Evolutionary conservation across 1,284 basidiomycete species (phyloP), one percentile per base, ranked within the genome.

Genomic region (Trichosporon asahii): DNA sequence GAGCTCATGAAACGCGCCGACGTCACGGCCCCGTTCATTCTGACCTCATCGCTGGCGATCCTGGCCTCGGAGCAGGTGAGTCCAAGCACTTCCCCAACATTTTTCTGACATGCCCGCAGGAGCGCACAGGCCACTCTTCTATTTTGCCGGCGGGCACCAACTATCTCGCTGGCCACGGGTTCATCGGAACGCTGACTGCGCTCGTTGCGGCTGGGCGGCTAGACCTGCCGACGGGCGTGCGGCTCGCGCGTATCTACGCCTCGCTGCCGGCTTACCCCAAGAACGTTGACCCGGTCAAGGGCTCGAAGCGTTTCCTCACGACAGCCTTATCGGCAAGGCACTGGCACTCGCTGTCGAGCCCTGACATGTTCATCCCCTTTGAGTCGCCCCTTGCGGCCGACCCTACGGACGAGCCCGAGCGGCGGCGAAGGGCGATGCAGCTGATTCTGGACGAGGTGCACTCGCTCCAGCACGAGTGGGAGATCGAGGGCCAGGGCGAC

Each of bases 91-190:
- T 33, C 35, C 33, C 66, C 57, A 64, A 29, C 35, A 57, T 49
- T 57, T 23, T 67, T 21, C 65, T 66, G 29, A 66, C 65, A 14
- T 27, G 15, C 15, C 57, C 46, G 9, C 66, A 80, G 77, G 80
- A 82, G 66, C 74, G 76, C 61, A 65, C 76, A 9, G 75, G 74
- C n/a, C 70, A 74, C 14, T 37, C 71, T 6, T 74, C 76, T 3
- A 70, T 82, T 14, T 68, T 84, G 11, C 82, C 82, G 14, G 60
- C 70, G 12, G 78, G 77, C 5, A 82, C 79, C 11, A 76, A 76
- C 4, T 79, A 82, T 70, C 78, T 84, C 29, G 79, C 79, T 5
- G 82, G 82, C 14, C 82, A 84, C 67, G 82, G 82, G 1, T 83
- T 83, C 70, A 78, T 84, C 66, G 82, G 82, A 2, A 82, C 81